Percentiles rank a stretch among this genome's conserved stretches.
Evolutionary conservation across 306 rosid genomes (phyloP).

Genomic region (Begonia loranthoides): DNA sequence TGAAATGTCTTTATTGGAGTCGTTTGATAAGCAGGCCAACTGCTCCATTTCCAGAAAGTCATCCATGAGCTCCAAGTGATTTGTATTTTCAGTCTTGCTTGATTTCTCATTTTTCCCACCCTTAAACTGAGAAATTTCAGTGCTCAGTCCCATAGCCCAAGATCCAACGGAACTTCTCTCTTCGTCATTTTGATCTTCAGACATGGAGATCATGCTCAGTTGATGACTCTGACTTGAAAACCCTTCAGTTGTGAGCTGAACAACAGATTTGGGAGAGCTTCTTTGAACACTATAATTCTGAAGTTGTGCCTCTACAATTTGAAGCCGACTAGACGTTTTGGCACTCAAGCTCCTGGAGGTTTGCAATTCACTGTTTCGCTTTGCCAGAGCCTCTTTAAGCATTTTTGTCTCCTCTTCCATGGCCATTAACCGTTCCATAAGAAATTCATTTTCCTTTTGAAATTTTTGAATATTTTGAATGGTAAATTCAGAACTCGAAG

Average conservation of each 20-base stretch:
- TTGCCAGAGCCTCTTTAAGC: constrained; percentile 94
- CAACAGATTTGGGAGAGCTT: constrained; percentile 60
- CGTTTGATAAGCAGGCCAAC: constrained; percentile 66
- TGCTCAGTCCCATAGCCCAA: constrained; percentile 43
- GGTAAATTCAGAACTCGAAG: constrained; percentile 52
- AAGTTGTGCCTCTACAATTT: constrained; percentile 57
- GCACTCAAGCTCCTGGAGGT: constrained; percentile 84
- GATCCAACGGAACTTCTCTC: constrained; percentile 63
- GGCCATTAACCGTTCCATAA: constrained; percentile 66
- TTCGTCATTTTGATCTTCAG: constrained; percentile 95
- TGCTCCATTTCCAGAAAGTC: constrained; percentile 98
- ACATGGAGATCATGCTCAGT: constrained; percentile 70
- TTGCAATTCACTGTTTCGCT: constrained; percentile 88
- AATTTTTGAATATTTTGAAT: constrained; percentile 57
- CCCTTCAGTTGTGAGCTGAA: constrained; percentile 45
- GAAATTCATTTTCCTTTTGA: constrained; percentile 90
- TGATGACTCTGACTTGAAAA: constrained; percentile 54
- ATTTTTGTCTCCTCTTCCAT: constrained; percentile 97
- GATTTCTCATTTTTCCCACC: constrained; percentile 45
- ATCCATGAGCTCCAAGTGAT: constrained; percentile 83
- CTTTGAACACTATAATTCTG: constrained; percentile 47
- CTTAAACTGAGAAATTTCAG: constrained; percentile 44
- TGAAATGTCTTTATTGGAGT: constrained; percentile 33
- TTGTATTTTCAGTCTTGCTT: constrained; percentile 47
- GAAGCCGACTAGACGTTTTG: constrained; percentile 69